Evolutionary conservation across 2,329 filamentous ascomycete genomes (phyloP), one percentile per base, ranked within the genome.

Genomic region (Tolypocladium endophyticum): DNA sequence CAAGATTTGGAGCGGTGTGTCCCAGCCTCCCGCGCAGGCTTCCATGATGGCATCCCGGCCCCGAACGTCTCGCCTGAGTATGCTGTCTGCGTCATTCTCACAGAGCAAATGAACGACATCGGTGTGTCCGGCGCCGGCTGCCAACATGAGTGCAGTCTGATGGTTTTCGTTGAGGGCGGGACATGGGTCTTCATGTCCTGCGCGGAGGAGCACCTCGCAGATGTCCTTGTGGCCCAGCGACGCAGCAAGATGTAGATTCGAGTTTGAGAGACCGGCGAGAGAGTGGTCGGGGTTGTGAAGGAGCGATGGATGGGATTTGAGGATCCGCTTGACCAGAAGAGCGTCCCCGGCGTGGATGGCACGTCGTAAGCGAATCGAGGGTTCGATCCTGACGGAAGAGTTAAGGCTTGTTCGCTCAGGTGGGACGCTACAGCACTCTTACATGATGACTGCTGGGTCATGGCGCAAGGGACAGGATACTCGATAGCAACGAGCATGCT

Each of bases 71-170:
- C 81, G 79, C 59, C 85, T 83, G 5, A 83, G 74, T 56, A 93
- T 86, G 62, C 79, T 84, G 16, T 77, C 72, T 0, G 87, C 83
- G 67, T 89, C 85, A 23, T 78, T 71, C 61, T 86, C 81, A 69
- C 86, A 85, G 6, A 96, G 81, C 41, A 89, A 78, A 63, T 88
- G 84, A 18, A 91, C 90, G 28, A 90, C 83, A 56, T 90, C 87
- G 64, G 87, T 85, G 67, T 90, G 87, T 18, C 88, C 87, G 1
- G 80, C 80, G 8, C 76, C 76, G 1, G 89, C 84, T 14, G 91
- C 91, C 3, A 94, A 80, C 84, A 93, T 92, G 56, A 96, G 78
- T 0, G 91, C 87, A 0, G 91, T 95, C 69, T 93, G 87, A 68
- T 89, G 85, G 63, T 87, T 81, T 66, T 90, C 88, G 72, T 95